phyloP scores from a whole-genome alignment of 1,284 basidiomycete genomes.

The Puccinia coronata region DNA sequence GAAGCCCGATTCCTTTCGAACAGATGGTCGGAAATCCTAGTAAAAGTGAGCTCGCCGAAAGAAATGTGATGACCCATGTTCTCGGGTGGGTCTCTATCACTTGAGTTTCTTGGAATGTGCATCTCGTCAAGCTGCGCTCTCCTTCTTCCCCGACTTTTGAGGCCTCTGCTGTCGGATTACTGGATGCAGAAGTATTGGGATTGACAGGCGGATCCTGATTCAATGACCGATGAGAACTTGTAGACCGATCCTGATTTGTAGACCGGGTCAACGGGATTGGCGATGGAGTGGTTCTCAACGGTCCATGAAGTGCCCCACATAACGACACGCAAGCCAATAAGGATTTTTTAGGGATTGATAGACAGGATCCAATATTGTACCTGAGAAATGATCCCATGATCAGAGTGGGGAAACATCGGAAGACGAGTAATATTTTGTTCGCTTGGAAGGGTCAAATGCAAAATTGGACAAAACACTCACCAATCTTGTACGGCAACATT shows the following conservation, averaged over 20 bases:
- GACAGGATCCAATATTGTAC: slow-evolving; percentile 44
- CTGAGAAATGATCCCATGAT: slow-evolving; percentile 7
- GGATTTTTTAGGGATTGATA: slow-evolving; percentile 34
- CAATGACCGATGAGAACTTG: too few species aligned
- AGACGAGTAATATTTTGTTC: not conserved
- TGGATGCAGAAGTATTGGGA: not conserved
- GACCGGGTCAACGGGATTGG: not conserved
- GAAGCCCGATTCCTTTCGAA: slow-evolving; percentile 31
- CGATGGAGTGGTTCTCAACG: slow-evolving; percentile 23
- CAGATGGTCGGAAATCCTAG: slow-evolving; percentile 36
- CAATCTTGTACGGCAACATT: slow-evolving; percentile 48
- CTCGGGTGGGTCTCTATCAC: not conserved
- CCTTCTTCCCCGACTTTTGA: not conserved
- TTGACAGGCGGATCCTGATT: not conserved
- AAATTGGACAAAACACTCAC: slow-evolving; percentile 13
- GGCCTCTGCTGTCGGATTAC: not conserved
- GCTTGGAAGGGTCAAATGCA: not conserved
- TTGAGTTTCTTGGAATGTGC: not conserved
- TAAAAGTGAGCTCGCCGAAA: slow-evolving; percentile 38
- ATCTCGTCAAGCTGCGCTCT: not conserved
- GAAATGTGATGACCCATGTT: slow-evolving; percentile 48
- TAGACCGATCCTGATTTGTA: not conserved
- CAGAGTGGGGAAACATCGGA: not conserved
- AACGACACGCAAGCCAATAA: slow-evolving; percentile 38
- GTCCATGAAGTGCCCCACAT: slow-evolving; percentile 36